Evolutionary conservation across 345 rosid species (phyloP).

Genomic region (Aegle marmelos): DNA sequence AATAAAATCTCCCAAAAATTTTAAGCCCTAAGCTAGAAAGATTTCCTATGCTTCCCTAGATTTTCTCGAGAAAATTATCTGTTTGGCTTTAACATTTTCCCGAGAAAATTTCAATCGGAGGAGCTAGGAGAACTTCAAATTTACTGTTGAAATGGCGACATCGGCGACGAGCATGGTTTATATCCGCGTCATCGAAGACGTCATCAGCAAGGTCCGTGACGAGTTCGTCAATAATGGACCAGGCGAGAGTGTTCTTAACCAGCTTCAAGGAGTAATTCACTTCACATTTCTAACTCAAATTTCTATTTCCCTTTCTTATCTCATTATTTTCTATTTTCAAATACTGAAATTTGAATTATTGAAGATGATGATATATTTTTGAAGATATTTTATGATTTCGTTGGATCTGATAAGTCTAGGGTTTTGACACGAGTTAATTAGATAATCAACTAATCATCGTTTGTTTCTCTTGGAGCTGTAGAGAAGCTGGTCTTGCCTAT

Average conservation of each 20-base stretch:
- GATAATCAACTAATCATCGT: not conserved
- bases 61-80: constrained; percentile 16
- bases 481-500: constrained; percentile 5
- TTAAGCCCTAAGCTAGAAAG: constrained; percentile 3
- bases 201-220: constrained; percentile 84
- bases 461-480: constrained; percentile 12
- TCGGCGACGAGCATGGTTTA: constrained; percentile 70
- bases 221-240: constrained; percentile 82
- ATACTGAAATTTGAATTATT: not conserved
- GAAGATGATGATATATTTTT: not conserved
- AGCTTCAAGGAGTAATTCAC: constrained; percentile 82
- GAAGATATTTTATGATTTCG: constrained; percentile 15
- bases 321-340: not conserved
- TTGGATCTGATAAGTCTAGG: constrained; percentile 40
- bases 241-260: constrained; percentile 77
- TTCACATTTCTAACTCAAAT: not conserved
- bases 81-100: not conserved
- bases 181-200: constrained; percentile 87
- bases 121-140: constrained; percentile 17
- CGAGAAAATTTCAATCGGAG: constrained; percentile 13
- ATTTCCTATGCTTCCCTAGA: not conserved
- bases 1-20: constrained; percentile 20
- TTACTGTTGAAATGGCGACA: constrained; percentile 37
- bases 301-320: not conserved
- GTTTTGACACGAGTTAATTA: constrained; percentile 22